Evolutionary conservation across 2,329 filamentous ascomycete species (phyloP), one percentile per base, ranked within the genome.

Genomic region (Aaosphaeria pasadenensis): DNA sequence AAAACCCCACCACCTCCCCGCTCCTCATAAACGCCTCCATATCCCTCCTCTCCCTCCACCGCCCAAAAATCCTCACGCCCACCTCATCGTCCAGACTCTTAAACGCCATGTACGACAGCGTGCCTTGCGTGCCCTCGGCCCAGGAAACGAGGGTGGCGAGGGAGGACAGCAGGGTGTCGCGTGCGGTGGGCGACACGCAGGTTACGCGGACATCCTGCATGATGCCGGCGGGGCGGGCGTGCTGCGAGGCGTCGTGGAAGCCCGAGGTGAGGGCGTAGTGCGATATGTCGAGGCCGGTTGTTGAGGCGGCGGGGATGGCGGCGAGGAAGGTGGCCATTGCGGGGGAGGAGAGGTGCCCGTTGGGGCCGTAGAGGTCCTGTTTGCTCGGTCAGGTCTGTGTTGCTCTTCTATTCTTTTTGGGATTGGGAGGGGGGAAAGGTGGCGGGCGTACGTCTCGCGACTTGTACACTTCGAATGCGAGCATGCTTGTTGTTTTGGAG

Each of bases 381-480:
- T 33, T 11, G 4, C 11, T 31, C 24, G n/a, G 39, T 7, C 17
- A 31, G 30, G 30, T 30, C 24, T 40, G 39, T 40, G 24, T 40
- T 13, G 2, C 33, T 36, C 13, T 11, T 9, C 13, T 36, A 3
- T 36, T 36, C 9, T 36, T 9, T 40, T 40, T 11, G 11, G 39
- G 39, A 40, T 40, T 7, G 39, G 39, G 11, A 24, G 9, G 24
- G 24, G 39, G 11, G 39, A 24, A 11, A n/a, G 31, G 31, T 30
- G 11, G 24, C 6, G 28, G 30, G 13, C 36, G 6, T 50, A 58
- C 56, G 45, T 55, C 57, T 47, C 52, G 48, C 4, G 48, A 51
- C 24, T 60, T 53, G 54, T 71, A 72, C 30, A 64, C 57, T 57
- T 71, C 65, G 48, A 70, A 71, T 4, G 68, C 69, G 39, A 70